Base-by-base conservation (phyloP, 1,139 yeast species). In the Candida buenavistaensis region DNA sequence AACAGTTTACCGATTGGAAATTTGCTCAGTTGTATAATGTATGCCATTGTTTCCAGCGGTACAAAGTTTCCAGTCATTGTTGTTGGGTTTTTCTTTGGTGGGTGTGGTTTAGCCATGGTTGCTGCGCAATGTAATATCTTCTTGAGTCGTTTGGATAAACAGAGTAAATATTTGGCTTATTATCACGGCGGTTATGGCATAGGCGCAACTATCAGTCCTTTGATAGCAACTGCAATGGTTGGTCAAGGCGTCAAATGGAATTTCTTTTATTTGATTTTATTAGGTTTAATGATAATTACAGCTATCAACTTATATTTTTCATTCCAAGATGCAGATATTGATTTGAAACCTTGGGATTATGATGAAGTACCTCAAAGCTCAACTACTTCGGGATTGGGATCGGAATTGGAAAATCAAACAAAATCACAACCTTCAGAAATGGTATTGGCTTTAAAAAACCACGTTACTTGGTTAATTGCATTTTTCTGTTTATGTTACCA, bases 191-290 rank as follows among this genome's bases (percentile, higher is more conserved):
- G 63, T 11, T 81, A 81, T 51, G 88, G 88, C 1, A 40, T 74
- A 1, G 88, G 87, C 3, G 87, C 85, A 2, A 73, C 80, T 3
- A 43, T 78, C 1, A 66, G 82, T 3, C 88, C 88, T 1, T 53
- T 80, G 16, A 55, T 78, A 8, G 80, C 78, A 6, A 80, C 85
- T 0, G 59, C 72, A 8, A 66, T 80, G 64, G 65, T 72, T 7
- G 61, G 67, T 26, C 44, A 53, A 1, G 81, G 79, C 2, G 51
- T 71, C 6, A 46, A 44, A 32, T 81, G 88, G 88, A 64, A 76
- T 51, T 66, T 52, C 37, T 75, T 68, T 52, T 81, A 78, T 48
- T 54, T 70, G 14, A 64, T 80, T 3, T 51, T 78, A 27, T 48
- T 78, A 22, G 78, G 68, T 0, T 28, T 66, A 35, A 59, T 70